Evolutionary conservation across 495 filamentous ascomycete genomes (phyloP).

Genomic region (Penicillium canescens): DNA sequence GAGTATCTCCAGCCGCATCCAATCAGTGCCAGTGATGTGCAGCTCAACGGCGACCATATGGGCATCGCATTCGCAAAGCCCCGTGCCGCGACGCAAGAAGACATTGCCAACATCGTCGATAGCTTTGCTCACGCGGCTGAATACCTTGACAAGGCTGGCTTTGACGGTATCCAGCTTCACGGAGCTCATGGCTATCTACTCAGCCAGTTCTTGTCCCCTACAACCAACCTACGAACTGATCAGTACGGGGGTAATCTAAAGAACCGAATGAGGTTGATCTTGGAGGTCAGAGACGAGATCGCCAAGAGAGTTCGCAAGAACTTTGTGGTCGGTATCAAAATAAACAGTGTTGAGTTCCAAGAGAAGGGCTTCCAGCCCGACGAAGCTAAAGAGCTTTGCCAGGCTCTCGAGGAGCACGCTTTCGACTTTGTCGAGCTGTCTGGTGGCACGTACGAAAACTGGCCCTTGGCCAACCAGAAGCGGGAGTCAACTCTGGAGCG

Average conservation of each 20-base stretch:
- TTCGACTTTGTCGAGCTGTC: constrained; percentile 68
- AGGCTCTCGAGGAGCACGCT: constrained; percentile 48
- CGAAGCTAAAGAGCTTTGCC: constrained; percentile 56
- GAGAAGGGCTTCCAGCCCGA: constrained; percentile 55
- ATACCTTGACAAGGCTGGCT: constrained; percentile 57
- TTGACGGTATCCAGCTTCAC: constrained; percentile 60
- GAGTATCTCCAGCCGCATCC: constrained; percentile 52
- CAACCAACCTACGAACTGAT: constrained; percentile 59
- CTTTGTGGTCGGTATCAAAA: constrained; percentile 65
- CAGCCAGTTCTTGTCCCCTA: constrained; percentile 59
- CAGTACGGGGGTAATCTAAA: constrained; percentile 55
- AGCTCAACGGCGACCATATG: constrained; percentile 45
- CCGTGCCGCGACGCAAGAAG: constrained; percentile 45
- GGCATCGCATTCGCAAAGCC: constrained; percentile 49
- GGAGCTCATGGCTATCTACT: constrained; percentile 63
- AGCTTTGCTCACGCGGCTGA: constrained; percentile 58
- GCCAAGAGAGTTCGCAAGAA: constrained; percentile 39
- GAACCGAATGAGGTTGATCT: constrained; percentile 53
- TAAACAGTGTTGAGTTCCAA: constrained; percentile 72
- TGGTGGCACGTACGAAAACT: constrained; percentile 62
- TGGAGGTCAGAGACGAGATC: constrained; percentile 40
- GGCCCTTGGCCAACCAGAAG: constrained; percentile 45
- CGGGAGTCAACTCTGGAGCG: constrained; percentile 55
- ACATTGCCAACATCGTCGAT: constrained; percentile 50
- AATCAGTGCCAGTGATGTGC: constrained; percentile 60